phyloP scores from a whole-genome alignment of 441 rosid species.

The Adansonia rubrostipa region DNA sequence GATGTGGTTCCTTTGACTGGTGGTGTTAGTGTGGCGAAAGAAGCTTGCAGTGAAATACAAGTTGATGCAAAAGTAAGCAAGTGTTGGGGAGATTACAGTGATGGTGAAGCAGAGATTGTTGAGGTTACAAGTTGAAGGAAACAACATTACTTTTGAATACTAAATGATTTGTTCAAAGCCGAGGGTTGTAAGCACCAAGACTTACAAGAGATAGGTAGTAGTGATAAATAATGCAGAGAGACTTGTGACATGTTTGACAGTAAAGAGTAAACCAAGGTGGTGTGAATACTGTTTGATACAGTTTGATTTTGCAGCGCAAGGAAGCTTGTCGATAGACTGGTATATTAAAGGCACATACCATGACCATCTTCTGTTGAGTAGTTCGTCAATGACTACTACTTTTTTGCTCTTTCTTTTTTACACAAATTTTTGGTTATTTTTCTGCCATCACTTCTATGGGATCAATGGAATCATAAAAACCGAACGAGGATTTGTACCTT shows the following conservation, averaged over 20 bases:
- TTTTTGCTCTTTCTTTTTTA: background rate
- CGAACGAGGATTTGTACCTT: conserved; percentile 27
- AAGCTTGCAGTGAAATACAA: conserved; percentile 36
- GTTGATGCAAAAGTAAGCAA: conserved; percentile 56
- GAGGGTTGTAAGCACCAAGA: conserved; percentile 12
- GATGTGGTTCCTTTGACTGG: conserved; percentile 31
- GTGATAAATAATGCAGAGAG: conserved; percentile 16
- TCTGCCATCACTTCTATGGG: conserved; percentile 14
- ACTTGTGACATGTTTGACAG: conserved; percentile 8
- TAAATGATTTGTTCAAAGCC: conserved; percentile 22
- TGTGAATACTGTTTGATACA: conserved; percentile 33
- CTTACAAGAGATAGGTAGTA: conserved; percentile 22
- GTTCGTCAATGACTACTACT: conserved; percentile 28
- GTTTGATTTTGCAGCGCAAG: conserved; percentile 31
- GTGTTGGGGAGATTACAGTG: conserved; percentile 89
- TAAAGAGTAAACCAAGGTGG: conserved; percentile 21
- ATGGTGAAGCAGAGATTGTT: conserved; percentile 68
- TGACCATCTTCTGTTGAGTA: conserved; percentile 29
- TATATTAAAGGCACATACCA: conserved; percentile 31
- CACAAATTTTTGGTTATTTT: conserved; percentile 13
- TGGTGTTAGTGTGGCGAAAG: conserved; percentile 40
- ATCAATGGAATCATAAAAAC: conserved; percentile 28
- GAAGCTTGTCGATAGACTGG: conserved; percentile 29
- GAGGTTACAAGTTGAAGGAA: conserved; percentile 67
- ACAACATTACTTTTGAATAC: conserved; percentile 21